phyloP scores from a whole-genome alignment of 345 rosid genomes.

The Eucalyptus regnans region DNA sequence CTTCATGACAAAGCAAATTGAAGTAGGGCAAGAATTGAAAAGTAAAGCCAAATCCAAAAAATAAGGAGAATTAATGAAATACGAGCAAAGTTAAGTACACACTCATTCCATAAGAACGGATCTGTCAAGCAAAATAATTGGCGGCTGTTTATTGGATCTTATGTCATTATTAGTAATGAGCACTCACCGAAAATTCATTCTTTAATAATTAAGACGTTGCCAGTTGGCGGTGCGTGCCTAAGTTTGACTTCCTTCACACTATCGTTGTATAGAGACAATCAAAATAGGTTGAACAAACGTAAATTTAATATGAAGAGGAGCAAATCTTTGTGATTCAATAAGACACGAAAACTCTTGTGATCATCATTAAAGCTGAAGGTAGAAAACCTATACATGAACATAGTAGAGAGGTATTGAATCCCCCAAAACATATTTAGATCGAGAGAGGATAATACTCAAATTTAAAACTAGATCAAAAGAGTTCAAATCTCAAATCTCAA shows the following conservation, averaged over 20 bases:
- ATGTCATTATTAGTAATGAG: background rate
- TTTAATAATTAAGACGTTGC: too few relatives aligned
- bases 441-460: background rate
- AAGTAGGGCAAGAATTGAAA: background rate
- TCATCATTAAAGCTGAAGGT: background rate
- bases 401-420: background rate
- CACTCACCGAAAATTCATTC: background rate
- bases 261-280: background rate
- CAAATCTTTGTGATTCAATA: background rate
- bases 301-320: background rate
- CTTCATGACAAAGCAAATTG: background rate
- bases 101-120: background rate
- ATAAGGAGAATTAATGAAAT: background rate
- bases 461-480: background rate
- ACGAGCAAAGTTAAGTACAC: background rate
- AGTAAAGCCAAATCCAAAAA: too few relatives aligned
- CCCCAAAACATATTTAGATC: background rate
- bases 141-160: too few relatives aligned
- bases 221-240: fast-evolving
- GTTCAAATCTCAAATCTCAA: background rate
- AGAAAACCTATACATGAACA: background rate
- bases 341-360: background rate
- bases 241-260: background rate
- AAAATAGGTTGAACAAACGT: background rate
- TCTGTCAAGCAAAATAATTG: background rate